Evolutionary conservation across 2,329 filamentous ascomycete species (phyloP).

Genomic region (Endothia cerciana): DNA sequence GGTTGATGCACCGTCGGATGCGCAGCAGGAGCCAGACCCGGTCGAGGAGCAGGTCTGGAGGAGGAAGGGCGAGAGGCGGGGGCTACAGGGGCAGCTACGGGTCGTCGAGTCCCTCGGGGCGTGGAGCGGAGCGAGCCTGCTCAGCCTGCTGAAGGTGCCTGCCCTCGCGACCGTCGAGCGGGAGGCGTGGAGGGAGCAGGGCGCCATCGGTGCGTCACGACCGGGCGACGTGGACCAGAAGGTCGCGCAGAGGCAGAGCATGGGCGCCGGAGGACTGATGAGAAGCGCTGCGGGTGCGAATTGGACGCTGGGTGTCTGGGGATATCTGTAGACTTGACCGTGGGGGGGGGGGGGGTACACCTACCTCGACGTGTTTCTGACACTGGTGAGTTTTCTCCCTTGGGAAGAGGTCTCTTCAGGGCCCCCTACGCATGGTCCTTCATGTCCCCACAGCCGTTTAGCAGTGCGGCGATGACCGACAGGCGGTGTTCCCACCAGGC

Average conservation of each 20-base stretch:
- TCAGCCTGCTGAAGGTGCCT: slow-evolving; percentile 69
- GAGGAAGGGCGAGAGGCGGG: slow-evolving; percentile 44
- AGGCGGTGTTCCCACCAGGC: background rate
- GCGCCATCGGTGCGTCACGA: slow-evolving; percentile 63
- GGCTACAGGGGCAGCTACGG: slow-evolving; percentile 62
- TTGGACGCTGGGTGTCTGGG: slow-evolving; percentile 69
- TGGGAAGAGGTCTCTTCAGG: background rate
- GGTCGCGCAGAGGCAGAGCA: slow-evolving; percentile 64
- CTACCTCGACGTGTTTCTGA: background rate
- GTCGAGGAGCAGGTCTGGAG: slow-evolving; percentile 62
- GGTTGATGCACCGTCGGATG: slow-evolving; percentile 45
- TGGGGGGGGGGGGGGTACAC: background rate
- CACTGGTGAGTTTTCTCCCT: background rate
- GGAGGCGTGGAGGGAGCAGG: slow-evolving; percentile 72
- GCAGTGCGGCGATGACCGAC: too few relatives aligned
- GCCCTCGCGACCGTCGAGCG: slow-evolving; percentile 72
- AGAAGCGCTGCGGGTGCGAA: slow-evolving; percentile 46
- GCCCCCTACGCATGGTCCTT: background rate
- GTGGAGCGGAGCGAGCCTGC: slow-evolving; percentile 75
- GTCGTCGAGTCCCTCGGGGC: slow-evolving; percentile 71
- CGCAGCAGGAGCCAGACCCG: slow-evolving; percentile 54
- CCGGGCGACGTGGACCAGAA: slow-evolving; percentile 63
- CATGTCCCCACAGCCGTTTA: background rate
- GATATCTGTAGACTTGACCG: slow-evolving; percentile 33
- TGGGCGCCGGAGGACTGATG: slow-evolving; percentile 59